These are phyloP conservation scores for Ceratocystis variospora DNA, from an alignment of 2,329 filamentous ascomycete species.

Conservation along the genomic window DNA sequence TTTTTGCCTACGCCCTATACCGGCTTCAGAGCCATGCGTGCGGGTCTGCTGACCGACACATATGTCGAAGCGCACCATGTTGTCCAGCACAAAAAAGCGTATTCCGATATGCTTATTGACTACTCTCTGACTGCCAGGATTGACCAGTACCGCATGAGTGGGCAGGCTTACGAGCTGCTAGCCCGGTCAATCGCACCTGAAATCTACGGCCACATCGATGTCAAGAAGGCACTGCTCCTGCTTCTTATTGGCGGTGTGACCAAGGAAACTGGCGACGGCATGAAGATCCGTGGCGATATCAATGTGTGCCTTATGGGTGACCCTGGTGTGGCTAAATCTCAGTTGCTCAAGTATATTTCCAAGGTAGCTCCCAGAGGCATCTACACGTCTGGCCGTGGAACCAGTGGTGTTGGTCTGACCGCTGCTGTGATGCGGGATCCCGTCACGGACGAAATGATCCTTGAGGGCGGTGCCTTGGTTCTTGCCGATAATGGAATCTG, in stretches of 20 bases:
- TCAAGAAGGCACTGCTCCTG: slow-evolving; percentile 94
- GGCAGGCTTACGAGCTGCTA: slow-evolving; percentile 89
- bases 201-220: slow-evolving; percentile 90
- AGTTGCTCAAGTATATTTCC: slow-evolving; percentile 94
- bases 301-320: slow-evolving; percentile 99
- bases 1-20: slow-evolving; percentile 97
- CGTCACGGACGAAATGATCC: slow-evolving; percentile 71
- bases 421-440: slow-evolving; percentile 74
- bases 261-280: slow-evolving; percentile 93
- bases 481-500: slow-evolving; percentile 73
- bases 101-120: slow-evolving; percentile 81
- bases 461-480: slow-evolving; percentile 67
- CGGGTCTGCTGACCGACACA: slow-evolving; percentile 90
- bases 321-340: slow-evolving; percentile 97
- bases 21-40: slow-evolving; percentile 94
- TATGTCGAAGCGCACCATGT: slow-evolving; percentile 92
- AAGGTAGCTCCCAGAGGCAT: slow-evolving; percentile 92
- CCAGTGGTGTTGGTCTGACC: slow-evolving; percentile 68
- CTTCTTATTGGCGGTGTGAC: slow-evolving; percentile 91
- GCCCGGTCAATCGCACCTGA: slow-evolving; percentile 94
- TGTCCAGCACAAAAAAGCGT: slow-evolving; percentile 94
- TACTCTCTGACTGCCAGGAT: slow-evolving; percentile 68
- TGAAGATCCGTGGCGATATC: slow-evolving; percentile 98
- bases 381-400: slow-evolving; percentile 69
- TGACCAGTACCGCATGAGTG: slow-evolving; percentile 68